These are phyloP conservation scores for Clonostachys chloroleuca DNA, from an alignment of 2,329 filamentous ascomycete genomes.

Conservation along the genomic window DNA sequence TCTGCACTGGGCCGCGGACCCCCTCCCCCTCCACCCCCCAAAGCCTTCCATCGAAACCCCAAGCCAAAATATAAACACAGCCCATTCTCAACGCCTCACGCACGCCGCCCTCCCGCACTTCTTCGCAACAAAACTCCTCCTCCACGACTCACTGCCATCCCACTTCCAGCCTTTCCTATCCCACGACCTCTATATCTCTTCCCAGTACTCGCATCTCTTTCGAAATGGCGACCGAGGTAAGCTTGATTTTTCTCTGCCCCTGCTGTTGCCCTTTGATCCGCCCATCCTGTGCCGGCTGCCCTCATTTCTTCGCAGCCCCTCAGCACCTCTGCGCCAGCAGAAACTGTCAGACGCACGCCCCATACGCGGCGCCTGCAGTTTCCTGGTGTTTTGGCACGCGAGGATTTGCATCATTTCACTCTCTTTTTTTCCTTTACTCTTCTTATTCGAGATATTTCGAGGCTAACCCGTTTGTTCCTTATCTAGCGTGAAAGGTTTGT, in stretches of 20 bases:
- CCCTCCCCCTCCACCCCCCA: too few species aligned
- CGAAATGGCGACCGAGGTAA: neutral
- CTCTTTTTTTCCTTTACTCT: too few species aligned
- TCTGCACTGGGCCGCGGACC: too few species aligned
- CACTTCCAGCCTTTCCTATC: conserved; percentile 1
- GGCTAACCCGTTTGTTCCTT: conserved; percentile 1
- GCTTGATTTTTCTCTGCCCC: neutral
- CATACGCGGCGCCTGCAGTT: neutral
- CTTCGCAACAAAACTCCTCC: neutral
- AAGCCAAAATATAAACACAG: conserved; percentile 6
- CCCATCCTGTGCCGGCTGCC: too few species aligned
- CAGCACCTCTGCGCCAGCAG: too few species aligned
- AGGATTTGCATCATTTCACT: too few species aligned
- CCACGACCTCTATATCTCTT: conserved; percentile 1
- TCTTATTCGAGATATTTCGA: too few species aligned
- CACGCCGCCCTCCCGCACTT: conserved; percentile 2
- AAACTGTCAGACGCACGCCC: too few species aligned
- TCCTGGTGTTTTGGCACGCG: neutral
- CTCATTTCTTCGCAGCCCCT: too few species aligned
- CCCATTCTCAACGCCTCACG: conserved; percentile 5
- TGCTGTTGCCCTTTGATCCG: too few species aligned
- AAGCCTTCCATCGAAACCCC: neutral
- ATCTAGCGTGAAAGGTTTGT: conserved; percentile 66
- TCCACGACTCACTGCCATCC: neutral
- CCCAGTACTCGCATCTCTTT: neutral